Base-by-base conservation (phyloP, 1,139 yeast species). In the Williopsis jadinii region DNA sequence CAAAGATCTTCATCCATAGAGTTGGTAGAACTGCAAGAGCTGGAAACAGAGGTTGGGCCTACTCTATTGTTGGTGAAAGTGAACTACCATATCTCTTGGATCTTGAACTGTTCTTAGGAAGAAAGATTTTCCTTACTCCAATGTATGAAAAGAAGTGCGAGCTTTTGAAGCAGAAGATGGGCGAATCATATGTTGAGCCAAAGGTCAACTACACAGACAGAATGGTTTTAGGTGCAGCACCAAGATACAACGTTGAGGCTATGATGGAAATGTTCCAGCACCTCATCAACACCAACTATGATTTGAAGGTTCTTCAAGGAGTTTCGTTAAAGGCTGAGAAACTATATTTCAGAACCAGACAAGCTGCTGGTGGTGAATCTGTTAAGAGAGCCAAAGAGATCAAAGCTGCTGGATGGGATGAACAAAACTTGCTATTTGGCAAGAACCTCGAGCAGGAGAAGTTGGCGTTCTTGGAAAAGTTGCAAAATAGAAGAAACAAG, bases 11-110 rank as follows among this genome's bases (percentile, higher is more conserved):
- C 62, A 78, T 92, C 42, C 99, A 92, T 65, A 79, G 99, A 66
- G 98, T 94, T 40, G 99, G 99, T 63, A 81, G 99, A 73, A 92
- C 99, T 36, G 99, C 98, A 11, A 84, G 99, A 73, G 98, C 98
- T 10, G 99, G 99, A 60, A 83, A 88, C 58, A 79, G 77, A 52
- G 99, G 99, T 58, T 90, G 97, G 95, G 98, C 98, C 0, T 94
- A 86, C 60, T 83, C 97, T 1, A 77, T 94, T 43, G 83, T 90
- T 4, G 75, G 81, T 46, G 96, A 88, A 51, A 73, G 76, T 46
- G 99, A 94, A 59, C 65, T 92, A 45, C 95, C 98, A 8, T 94
- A 92, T 55, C 64, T 94, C 39, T 70, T 92, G 41, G 99, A 94
- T 62, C 70, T 94, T 55, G 98, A 94, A 59, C 66, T 94, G 36